Conservation (phyloP, 2,329 filamentous ascomycete species). For the Colletotrichum lini region DNA sequence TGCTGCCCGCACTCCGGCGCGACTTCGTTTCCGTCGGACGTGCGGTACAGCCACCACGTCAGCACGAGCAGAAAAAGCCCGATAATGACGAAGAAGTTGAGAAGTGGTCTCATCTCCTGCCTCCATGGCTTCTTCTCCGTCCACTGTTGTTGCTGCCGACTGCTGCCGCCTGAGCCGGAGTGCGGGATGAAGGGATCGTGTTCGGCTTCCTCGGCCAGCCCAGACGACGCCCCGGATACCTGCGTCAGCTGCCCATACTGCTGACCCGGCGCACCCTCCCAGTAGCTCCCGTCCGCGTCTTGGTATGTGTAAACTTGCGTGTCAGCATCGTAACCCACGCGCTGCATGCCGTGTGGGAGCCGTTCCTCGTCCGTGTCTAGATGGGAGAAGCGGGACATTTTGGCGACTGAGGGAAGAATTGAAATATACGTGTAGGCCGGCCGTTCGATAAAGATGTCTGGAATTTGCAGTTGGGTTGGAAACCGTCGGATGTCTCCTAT, state of each 20-base stretch:
- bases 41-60: constrained; percentile 62
- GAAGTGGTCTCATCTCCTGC: constrained; percentile 66
- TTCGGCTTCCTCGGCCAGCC: constrained; percentile 44
- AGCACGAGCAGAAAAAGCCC: constrained; percentile 65
- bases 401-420: too few species aligned
- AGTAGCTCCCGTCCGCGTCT: constrained; percentile 63
- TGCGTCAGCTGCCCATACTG: constrained; percentile 64
- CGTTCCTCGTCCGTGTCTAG: constrained; percentile 65
- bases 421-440: background rate
- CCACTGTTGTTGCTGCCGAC: constrained; percentile 23
- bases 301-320: constrained; percentile 67
- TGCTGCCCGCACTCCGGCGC: constrained; percentile 33
- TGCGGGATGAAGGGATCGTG: constrained; percentile 51
- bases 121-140: constrained; percentile 61
- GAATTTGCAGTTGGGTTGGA: background rate
- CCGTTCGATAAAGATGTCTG: background rate
- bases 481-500: too few species aligned
- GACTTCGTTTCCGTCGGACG: constrained; percentile 44
- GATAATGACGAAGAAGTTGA: constrained; percentile 71
- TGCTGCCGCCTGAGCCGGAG: background rate
- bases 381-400: constrained; percentile 59
- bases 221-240: constrained; percentile 51
- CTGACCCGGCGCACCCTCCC: constrained; percentile 65
- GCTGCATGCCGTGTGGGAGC: constrained; percentile 68
- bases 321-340: constrained; percentile 71